Conservation (phyloP, 202 grass and related monocot species). For the Saccharum hybrid region DNA sequence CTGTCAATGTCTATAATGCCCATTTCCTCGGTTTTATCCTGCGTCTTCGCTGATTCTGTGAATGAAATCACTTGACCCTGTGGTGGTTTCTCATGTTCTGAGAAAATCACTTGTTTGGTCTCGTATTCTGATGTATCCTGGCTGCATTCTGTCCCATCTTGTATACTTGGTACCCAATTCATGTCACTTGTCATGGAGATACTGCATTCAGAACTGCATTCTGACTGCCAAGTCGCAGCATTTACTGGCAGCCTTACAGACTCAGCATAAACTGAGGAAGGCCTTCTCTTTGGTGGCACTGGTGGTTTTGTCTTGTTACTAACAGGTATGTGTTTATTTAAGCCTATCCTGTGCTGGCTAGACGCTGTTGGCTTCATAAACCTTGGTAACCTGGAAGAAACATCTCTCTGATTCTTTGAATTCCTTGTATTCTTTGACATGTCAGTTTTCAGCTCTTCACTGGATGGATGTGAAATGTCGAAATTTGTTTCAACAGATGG, state of each 20-base stretch:
- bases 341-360: constrained; percentile 67
- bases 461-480: constrained; percentile 40
- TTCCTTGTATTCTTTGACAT: constrained; percentile 44
- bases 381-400: constrained; percentile 62
- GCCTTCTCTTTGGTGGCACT: constrained; percentile 60
- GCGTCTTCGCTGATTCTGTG: constrained; percentile 45
- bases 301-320: constrained; percentile 66
- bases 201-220: constrained; percentile 79
- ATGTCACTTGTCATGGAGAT: constrained; percentile 66
- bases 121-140: constrained; percentile 69
- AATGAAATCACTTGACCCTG: constrained; percentile 50
- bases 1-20: constrained; percentile 57
- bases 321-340: constrained; percentile 49
- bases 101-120: constrained; percentile 85
- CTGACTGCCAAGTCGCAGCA: constrained; percentile 67
- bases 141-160: constrained; percentile 63
- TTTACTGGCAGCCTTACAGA: constrained; percentile 68
- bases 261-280: constrained; percentile 88
- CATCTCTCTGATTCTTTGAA: constrained; percentile 44
- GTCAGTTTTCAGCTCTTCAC: constrained; percentile 56
- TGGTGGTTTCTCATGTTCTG: constrained; percentile 61
- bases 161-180: constrained; percentile 50
- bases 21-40: constrained; percentile 51
- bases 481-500: constrained; percentile 45
- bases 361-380: constrained; percentile 93